These are phyloP conservation scores for Citeromyces hawaiiensis DNA, from an alignment of 1,139 yeast genomes.

Conservation along the genomic window DNA sequence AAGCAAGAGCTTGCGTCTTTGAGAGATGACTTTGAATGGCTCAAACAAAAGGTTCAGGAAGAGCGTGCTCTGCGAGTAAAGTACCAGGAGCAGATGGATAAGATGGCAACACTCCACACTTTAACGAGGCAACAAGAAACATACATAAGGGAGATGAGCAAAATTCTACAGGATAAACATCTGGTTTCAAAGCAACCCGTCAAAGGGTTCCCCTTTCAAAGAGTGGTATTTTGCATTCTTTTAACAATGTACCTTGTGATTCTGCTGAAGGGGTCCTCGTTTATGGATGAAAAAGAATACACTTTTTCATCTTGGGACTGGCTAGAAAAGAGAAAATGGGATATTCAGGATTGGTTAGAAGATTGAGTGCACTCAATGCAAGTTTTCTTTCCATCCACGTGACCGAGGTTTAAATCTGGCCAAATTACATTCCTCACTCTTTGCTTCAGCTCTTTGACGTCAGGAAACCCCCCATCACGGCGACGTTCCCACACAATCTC, in stretches of 20 bases:
- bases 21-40: background rate
- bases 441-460: constrained; percentile 45
- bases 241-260: background rate
- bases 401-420: constrained; percentile 33
- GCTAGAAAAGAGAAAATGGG: background rate
- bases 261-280: background rate
- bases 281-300: background rate
- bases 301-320: constrained; percentile 1
- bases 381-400: constrained; percentile 20
- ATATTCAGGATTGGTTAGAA: background rate
- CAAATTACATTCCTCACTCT: constrained; percentile 32
- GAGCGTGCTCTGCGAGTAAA: background rate
- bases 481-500: constrained; percentile 40
- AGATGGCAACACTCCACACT: background rate
- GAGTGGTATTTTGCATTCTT: background rate
- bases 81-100: background rate
- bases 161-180: background rate
- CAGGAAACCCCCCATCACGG: constrained; percentile 45
- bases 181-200: background rate
- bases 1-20: background rate
- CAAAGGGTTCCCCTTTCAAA: background rate
- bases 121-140: background rate
- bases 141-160: background rate
- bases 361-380: background rate
- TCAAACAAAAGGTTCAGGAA: background rate